Evolutionary conservation across 2,329 filamentous ascomycete species (phyloP).

Genomic region (Berkeleyomyces rouxiae): DNA sequence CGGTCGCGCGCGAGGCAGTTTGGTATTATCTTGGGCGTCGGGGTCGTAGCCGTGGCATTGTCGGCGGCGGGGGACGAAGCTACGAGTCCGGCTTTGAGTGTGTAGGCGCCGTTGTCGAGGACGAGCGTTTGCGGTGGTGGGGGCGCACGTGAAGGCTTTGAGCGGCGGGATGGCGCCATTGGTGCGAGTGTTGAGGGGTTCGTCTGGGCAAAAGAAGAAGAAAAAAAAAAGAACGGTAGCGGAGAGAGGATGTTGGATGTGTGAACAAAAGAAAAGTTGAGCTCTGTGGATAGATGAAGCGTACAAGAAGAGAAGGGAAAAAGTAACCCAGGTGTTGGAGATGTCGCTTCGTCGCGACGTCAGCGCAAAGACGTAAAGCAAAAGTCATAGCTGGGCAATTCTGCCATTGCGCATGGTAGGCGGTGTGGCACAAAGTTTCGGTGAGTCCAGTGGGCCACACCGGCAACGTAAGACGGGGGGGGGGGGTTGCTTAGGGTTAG

Average conservation of each 20-base stretch:
- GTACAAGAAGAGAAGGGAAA: neutral
- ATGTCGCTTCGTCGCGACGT: neutral
- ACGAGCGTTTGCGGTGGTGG: constrained; percentile 57
- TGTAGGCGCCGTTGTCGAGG: constrained; percentile 84
- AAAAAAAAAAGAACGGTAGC: neutral
- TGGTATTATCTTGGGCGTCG: constrained; percentile 50
- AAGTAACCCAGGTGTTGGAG: neutral
- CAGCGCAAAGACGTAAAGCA: neutral
- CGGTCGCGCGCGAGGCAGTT: constrained; percentile 81
- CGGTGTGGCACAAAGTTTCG: neutral
- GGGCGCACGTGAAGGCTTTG: constrained; percentile 32
- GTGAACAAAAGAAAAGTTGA: too few relatives aligned
- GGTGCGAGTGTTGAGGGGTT: neutral
- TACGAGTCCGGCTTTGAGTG: constrained; percentile 76
- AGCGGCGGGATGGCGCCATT: constrained; percentile 35
- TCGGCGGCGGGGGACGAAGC: constrained; percentile 26
- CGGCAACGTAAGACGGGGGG: too few relatives aligned
- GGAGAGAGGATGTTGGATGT: neutral
- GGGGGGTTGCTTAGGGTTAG: neutral
- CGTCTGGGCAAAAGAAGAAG: neutral
- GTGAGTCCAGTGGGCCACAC: too few relatives aligned
- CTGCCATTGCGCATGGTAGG: neutral
- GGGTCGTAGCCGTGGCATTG: constrained; percentile 18
- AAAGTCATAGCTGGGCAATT: neutral
- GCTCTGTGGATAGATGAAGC: neutral